Evolutionary conservation across 202 grass and related monocot species (phyloP).

Genomic region (Dendrocalamus latiflorus): DNA sequence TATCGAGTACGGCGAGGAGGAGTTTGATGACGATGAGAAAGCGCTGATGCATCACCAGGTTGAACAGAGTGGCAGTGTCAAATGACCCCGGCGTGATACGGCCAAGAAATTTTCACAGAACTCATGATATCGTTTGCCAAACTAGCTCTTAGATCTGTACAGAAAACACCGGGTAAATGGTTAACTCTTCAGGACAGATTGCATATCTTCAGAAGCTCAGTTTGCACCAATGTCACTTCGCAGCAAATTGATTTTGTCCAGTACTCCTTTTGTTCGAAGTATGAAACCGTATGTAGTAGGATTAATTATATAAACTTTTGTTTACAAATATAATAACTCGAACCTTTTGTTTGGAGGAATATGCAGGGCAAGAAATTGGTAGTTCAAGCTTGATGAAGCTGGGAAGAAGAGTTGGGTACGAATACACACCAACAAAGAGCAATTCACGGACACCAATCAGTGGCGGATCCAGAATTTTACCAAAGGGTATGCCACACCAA

Average conservation of each 20-base stretch:
- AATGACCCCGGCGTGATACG: neutral
- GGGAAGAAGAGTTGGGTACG: neutral
- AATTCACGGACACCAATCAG: too few relatives aligned
- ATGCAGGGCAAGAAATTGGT: neutral
- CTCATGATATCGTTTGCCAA: neutral
- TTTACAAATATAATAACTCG: too few relatives aligned
- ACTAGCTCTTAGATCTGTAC: neutral
- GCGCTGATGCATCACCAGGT: slow-evolving; percentile 21
- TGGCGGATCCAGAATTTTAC: too few relatives aligned
- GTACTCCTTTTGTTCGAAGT: neutral
- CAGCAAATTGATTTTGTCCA: neutral
- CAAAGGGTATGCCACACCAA: too few relatives aligned
- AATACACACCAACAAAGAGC: too few relatives aligned
- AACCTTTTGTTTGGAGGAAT: neutral
- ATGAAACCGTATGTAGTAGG: too few relatives aligned
- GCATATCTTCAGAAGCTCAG: neutral
- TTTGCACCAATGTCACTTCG: neutral
- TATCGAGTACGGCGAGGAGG: slow-evolving; percentile 36
- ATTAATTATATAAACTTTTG: too few relatives aligned
- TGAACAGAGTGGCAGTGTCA: neutral
- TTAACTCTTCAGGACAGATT: neutral
- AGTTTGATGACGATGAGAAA: slow-evolving; percentile 35
- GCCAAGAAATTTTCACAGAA: too few relatives aligned
- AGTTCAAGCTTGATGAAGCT: neutral
- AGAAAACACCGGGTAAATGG: neutral